Base-by-base conservation (phyloP, 257 asterid genomes). In the Solanum boliviense region DNA sequence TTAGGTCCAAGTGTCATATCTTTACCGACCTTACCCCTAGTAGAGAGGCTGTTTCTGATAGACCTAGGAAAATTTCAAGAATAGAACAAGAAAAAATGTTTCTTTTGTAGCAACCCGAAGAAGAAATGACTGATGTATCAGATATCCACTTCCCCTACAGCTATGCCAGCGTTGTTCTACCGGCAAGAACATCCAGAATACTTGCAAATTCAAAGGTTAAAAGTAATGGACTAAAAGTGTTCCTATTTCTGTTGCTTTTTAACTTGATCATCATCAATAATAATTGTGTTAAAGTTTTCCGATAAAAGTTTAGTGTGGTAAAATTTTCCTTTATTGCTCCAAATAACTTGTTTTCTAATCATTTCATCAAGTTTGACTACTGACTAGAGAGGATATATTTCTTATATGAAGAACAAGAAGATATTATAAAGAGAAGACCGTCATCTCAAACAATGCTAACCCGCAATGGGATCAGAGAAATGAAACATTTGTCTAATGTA, bases 371-470 rank as follows among this genome's bases (percentile, higher is more conserved):
- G 20, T 72, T 72, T 36, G 9, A 36, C 39, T 36, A 1, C 9
- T 72, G 44, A 71, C 25, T 71, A 32, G 25, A 71, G n/a, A 34
- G 6, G 38, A 44, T 7, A 36, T 36, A 36, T 36, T 38, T 38
- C 62, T 84, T 21, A 16, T 52, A 88, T 88, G 88, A 75, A 56
- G 90, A 84, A 25, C 88, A 88, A 75, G 90, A 84, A 68, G 85
- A 84, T 4, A 88, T 88, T 20, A 72, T 88, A 27, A 84, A 62
- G 71, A 74, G 72, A 41, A 88, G 90, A 84, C 15, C 21, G 16
- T 74, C 72, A 27, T 6, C 71, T 23, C 58, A 75, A 10, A 12
- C 58, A 27, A 79, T 20, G 16, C 38, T 88, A 10, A 84, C 9
- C 39, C 76, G 21, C 25, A 86, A 8, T 3, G 88, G 85, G 36